Base-by-base conservation (phyloP, 2,329 filamentous ascomycete species). In the Neonectria punicea region DNA sequence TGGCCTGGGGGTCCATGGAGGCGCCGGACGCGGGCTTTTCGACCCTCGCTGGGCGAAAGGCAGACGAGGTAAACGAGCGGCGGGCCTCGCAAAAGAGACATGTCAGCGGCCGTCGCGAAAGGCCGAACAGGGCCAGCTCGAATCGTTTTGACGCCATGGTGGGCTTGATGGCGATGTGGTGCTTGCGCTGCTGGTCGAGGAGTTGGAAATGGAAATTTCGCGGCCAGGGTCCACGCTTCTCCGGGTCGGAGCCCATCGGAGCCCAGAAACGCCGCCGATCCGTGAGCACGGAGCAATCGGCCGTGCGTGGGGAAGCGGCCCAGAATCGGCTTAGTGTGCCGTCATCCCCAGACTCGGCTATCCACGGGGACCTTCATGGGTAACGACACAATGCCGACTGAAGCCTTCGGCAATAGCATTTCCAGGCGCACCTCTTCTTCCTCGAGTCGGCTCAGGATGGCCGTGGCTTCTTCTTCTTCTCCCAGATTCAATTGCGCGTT, bases 21-120 rank as follows among this genome's bases (percentile, higher is more conserved):
- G 78, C 69, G 53, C 79, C 79, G 14, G 79, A 68, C 14, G 72
- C 79, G 16, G 78, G 79, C 65, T 80, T 80, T 53, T 78, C 74
- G 32, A 68, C 36, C 59, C 72, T 76, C 14, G 74, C 74, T 3
- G 72, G 64, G 34, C 74, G 71, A 46, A 72, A 53, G 64, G 82
- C 80, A 2, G 86, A 83, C 18, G 81, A 79, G 70, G 80, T 80
- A 68, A 89, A 84, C 30, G 80, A 76, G 55, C 80, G 78, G 58
- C 84, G 83, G 77, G 84, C 84, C 80, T 86, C 84, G 77, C 86
- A 88, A 55, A 82, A 65, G 14, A 84, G 74, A 73, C 86, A 87
- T 56, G 81, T 70, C 10, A 83, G 70, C 55, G 77, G 76, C 39
- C 76, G 77, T 58, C 75, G 79, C 20, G 70, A 61, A 58, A 78